phyloP scores from a whole-genome alignment of 768 basidiomycete genomes.

The Naematelia encephala region DNA sequence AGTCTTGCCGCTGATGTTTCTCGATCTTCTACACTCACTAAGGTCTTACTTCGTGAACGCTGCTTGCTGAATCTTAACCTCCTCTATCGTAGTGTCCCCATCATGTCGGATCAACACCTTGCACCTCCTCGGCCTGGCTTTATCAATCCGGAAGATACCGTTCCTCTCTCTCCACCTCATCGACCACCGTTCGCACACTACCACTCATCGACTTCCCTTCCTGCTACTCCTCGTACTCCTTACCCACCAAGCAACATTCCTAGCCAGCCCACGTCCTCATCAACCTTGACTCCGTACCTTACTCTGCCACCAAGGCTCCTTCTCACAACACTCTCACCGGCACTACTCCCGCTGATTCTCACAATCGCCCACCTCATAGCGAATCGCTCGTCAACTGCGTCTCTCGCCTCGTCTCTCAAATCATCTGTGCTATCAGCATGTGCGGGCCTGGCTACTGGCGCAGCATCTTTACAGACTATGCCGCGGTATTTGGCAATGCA shows the following conservation, averaged over 20 bases:
- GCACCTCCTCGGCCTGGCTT: conserved; percentile 15
- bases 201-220: conserved; percentile 33
- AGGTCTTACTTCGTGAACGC: not conserved
- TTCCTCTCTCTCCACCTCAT: conserved; percentile 38
- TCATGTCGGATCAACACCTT: conserved; percentile 18
- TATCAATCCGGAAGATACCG: conserved; percentile 29
- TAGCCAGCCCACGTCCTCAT: conserved; percentile 54
- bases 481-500: conserved; percentile 83
- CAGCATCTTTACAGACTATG: conserved; percentile 76
- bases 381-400: conserved; percentile 67
- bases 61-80: no score
- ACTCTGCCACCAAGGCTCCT: conserved; percentile 77
- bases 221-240: conserved; percentile 36
- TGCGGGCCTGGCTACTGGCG: conserved; percentile 76
- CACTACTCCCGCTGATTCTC: conserved; percentile 81
- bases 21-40: not conserved
- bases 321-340: conserved; percentile 85
- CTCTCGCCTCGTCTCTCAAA: conserved; percentile 68
- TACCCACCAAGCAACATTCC: conserved; percentile 14
- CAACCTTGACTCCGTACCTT: conserved; percentile 62
- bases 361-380: conserved; percentile 77
- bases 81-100: not conserved
- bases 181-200: conserved; percentile 42
- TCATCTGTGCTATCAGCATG: conserved; percentile 75
- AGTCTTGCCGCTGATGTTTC: not conserved